These are phyloP conservation scores for Trichaptum fuscoviolaceum DNA, from an alignment of 768 basidiomycete species.

Conservation along the genomic window DNA sequence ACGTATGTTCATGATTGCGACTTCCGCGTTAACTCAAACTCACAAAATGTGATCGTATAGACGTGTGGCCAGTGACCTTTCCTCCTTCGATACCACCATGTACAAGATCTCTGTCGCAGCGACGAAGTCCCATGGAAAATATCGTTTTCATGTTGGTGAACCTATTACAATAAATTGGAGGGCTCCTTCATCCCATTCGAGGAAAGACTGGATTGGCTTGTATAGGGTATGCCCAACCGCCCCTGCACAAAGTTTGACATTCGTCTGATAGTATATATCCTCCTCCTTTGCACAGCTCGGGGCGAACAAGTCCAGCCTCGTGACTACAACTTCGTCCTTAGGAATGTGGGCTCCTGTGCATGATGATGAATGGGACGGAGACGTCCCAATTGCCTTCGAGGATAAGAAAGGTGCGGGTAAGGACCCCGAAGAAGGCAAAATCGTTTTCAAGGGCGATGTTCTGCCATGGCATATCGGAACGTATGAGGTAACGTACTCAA, in stretches of 20 bases:
- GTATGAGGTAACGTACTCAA: slow-evolving; percentile 63
- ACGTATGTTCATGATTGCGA: slow-evolving; percentile 49
- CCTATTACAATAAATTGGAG: slow-evolving; percentile 84
- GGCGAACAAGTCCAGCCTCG: slow-evolving; percentile 75
- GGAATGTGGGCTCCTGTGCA: slow-evolving; percentile 94
- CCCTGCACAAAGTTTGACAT: neutral
- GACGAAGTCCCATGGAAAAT: slow-evolving; percentile 43
- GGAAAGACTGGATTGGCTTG: slow-evolving; percentile 94
- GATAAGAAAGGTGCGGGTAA: slow-evolving; percentile 21
- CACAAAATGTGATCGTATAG: slow-evolving; percentile 27
- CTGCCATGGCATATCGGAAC: slow-evolving; percentile 82
- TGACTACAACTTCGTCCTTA: slow-evolving; percentile 80
- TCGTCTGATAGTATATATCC: slow-evolving; percentile 5
- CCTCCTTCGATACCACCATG: slow-evolving; percentile 71
- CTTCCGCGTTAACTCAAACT: neutral
- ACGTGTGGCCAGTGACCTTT: slow-evolving; percentile 78
- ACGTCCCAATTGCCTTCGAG: slow-evolving; percentile 52
- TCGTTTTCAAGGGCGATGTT: slow-evolving; percentile 71
- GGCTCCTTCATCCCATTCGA: slow-evolving; percentile 80
- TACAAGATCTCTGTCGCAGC: slow-evolving; percentile 66
- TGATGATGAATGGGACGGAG: slow-evolving; percentile 90
- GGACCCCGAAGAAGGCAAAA: slow-evolving; percentile 53
- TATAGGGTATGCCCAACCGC: slow-evolving; percentile 54
- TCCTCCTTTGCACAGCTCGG: slow-evolving; percentile 50
- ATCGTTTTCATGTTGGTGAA: slow-evolving; percentile 85